These are phyloP conservation scores for Pisolithus thermaeus DNA, from an alignment of 1,284 basidiomycete genomes.

Conservation along the genomic window DNA sequence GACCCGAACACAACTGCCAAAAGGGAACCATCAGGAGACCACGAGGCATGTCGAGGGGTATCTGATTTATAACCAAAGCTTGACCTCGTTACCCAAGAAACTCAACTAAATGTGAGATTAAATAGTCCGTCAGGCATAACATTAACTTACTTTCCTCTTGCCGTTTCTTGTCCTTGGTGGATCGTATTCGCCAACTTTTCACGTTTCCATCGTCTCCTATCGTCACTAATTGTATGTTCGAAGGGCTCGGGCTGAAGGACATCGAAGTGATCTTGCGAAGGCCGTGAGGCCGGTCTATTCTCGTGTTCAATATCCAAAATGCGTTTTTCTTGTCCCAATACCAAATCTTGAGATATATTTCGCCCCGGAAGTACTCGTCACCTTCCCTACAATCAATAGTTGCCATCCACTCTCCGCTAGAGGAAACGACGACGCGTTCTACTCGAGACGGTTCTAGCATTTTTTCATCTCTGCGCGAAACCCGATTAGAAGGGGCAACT, in stretches of 20 bases:
- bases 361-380: constrained; percentile 56
- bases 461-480: constrained; percentile 80
- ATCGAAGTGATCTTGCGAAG: constrained; percentile 58
- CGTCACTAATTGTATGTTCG: constrained; percentile 47
- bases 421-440: constrained; percentile 63
- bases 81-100: constrained; percentile 74
- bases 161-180: constrained; percentile 38
- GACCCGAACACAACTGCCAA: constrained; percentile 70
- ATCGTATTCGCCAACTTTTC: constrained; percentile 66
- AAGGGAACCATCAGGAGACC: constrained; percentile 86
- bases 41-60: constrained; percentile 61
- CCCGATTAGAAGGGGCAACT: constrained; percentile 88
- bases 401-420: constrained; percentile 86
- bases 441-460: constrained; percentile 76
- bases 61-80: constrained; percentile 66
- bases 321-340: constrained; percentile 61
- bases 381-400: constrained; percentile 79
- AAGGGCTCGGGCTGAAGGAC: constrained; percentile 55
- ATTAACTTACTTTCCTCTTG: constrained; percentile 41
- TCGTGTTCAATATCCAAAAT: constrained; percentile 78
- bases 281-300: constrained; percentile 88
- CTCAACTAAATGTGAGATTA: constrained; percentile 34
- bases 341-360: constrained; percentile 90
- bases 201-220: constrained; percentile 64
- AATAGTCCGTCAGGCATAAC: background rate